A percentile compares a stretch with the other conserved stretches of the same genome.
Evolutionary conservation across 2,329 filamentous ascomycete species (phyloP).

Genomic region (Lizonia empirigonia): DNA sequence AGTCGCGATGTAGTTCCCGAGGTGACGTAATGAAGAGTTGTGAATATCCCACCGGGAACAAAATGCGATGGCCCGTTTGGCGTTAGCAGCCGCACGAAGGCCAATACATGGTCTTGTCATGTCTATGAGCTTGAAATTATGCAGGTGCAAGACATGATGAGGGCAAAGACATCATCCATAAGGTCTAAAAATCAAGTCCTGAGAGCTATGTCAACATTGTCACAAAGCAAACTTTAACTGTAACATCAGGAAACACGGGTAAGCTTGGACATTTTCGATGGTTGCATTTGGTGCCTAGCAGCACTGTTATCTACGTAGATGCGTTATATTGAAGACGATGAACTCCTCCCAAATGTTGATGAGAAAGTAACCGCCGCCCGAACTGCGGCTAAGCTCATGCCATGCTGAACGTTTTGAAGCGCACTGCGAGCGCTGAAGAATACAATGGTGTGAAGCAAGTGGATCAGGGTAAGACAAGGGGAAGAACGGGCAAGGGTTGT

Average conservation of each 20-base stretch:
- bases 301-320: slow-evolving; percentile 14
- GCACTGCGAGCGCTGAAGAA: slow-evolving; percentile 21
- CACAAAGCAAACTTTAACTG: background rate
- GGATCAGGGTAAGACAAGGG: slow-evolving; percentile 19
- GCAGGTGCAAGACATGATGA: no score
- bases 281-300: slow-evolving; percentile 15
- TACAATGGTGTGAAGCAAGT: slow-evolving; percentile 26
- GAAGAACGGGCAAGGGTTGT: slow-evolving; percentile 15
- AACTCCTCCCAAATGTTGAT: slow-evolving; percentile 1
- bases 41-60: slow-evolving; percentile 2
- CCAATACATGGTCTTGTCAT: no score
- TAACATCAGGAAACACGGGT: background rate
- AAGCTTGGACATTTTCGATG: slow-evolving; percentile 2
- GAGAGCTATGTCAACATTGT: background rate
- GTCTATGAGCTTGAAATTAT: no score
- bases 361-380: slow-evolving; percentile 4
- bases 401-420: slow-evolving; percentile 25
- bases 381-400: slow-evolving; percentile 9
- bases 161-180: no score
- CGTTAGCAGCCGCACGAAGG: background rate
- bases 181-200: no score
- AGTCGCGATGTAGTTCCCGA: slow-evolving; percentile 7
- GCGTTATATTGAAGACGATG: slow-evolving; percentile 3
- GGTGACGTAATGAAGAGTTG: slow-evolving; percentile 10
- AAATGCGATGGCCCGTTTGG: background rate